Evolutionary conservation across 192 early-diverging fungal genomes (phyloP).

Genomic region (Entomortierella lignicola): DNA sequence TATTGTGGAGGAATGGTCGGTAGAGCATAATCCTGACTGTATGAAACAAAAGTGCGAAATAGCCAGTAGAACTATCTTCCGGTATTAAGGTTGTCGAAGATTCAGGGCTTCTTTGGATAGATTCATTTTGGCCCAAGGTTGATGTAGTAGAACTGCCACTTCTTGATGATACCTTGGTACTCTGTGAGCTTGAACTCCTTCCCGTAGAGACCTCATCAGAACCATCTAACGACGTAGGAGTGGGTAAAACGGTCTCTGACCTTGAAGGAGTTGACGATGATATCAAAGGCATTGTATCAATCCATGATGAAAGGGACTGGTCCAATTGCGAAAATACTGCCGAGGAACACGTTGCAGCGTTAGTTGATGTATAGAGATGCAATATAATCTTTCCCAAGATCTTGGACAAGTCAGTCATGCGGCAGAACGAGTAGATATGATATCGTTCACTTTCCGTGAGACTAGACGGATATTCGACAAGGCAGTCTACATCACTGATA

Average conservation of each 20-base stretch:
- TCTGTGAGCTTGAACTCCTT: conserved; percentile 2
- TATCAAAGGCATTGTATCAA: conserved; percentile 35
- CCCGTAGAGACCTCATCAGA: background rate
- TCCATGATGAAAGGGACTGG: conserved; percentile 36
- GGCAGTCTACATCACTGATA: conserved; percentile 47
- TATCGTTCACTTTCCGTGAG: conserved; percentile 14
- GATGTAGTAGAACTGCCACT: conserved; percentile 10
- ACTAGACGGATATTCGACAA: conserved; percentile 41
- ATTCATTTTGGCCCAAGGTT: background rate
- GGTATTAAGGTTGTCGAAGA: background rate
- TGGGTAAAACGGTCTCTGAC: conserved; percentile 2
- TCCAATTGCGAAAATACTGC: conserved; percentile 39
- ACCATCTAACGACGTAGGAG: conserved; percentile 4
- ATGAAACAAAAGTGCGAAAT: conserved; percentile 38
- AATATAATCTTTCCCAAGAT: conserved; percentile 46
- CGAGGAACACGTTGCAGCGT: conserved; percentile 38
- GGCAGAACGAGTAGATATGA: conserved; percentile 21
- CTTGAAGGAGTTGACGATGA: background rate
- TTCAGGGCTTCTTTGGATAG: background rate
- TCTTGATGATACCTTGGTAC: background rate
- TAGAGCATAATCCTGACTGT: conserved; percentile 46
- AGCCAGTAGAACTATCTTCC: conserved; percentile 4
- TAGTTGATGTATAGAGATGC: conserved; percentile 39
- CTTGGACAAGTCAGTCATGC: conserved; percentile 39
- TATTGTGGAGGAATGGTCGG: conserved; percentile 49